Conservation (phyloP, 164 flowering plant genomes). For the Macadamia integrifolia region DNA sequence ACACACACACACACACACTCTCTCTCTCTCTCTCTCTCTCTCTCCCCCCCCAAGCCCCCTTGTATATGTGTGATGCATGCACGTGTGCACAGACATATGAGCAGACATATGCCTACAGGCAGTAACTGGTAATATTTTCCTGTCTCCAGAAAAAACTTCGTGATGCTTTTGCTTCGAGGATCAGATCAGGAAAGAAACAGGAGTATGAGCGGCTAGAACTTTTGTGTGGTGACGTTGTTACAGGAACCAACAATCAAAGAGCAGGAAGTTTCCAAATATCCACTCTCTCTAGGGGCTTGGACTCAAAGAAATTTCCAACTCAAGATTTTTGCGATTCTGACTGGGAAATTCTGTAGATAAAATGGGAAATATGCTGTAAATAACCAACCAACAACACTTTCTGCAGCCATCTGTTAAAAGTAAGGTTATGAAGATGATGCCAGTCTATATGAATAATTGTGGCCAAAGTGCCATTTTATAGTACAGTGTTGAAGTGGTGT, state of each 20-base stretch:
- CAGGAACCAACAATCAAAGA: constrained; percentile 9
- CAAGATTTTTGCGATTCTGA: constrained; percentile 40
- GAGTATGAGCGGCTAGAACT: constrained; percentile 50
- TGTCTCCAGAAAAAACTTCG: constrained; percentile 33
- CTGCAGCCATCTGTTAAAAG: not conserved
- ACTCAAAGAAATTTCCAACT: constrained; percentile 4
- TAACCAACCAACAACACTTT: constrained; percentile 3
- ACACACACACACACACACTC: too few species aligned
- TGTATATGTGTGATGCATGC: too few species aligned
- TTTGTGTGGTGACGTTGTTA: constrained; percentile 34
- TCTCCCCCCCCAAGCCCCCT: too few species aligned
- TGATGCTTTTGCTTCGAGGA: constrained; percentile 41
- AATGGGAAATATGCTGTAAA: constrained; percentile 14
- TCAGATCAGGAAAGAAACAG: constrained; percentile 30
- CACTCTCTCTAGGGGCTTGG: not conserved
- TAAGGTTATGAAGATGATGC: constrained; percentile 8
- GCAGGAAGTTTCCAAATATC: constrained; percentile 4
- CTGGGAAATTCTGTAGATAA: constrained; percentile 63
- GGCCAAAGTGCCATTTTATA: not conserved
- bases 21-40: constrained; percentile 8
- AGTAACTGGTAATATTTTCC: not conserved
- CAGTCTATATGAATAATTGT: constrained; percentile 7
- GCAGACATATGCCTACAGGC: not conserved
- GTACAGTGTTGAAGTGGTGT: not conserved
- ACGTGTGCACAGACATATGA: too few species aligned